Percentiles rank a stretch among this genome's conserved stretches.
phyloP scores from a whole-genome alignment of 2,329 filamentous ascomycete genomes.

The Pochonia chlamydosporia region DNA sequence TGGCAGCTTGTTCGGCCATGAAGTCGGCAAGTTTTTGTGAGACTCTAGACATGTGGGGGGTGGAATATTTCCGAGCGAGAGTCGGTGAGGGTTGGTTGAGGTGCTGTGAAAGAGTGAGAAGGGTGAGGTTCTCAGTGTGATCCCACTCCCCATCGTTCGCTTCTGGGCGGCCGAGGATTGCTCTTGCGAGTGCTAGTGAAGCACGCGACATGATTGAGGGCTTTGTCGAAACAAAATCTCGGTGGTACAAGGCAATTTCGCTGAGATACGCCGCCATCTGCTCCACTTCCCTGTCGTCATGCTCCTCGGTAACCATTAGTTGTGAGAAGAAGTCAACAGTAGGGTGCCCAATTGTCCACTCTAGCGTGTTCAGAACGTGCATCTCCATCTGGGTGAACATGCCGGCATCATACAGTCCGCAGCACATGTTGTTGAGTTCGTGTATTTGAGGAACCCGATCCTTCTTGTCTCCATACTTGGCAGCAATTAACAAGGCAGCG shows the following conservation, averaged over 20 bases:
- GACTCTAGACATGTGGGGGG: slow-evolving; percentile 45
- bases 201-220: slow-evolving; percentile 88
- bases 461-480: slow-evolving; percentile 98
- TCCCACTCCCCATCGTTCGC: slow-evolving; percentile 72
- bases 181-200: slow-evolving; percentile 78
- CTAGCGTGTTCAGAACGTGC: slow-evolving; percentile 95
- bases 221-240: slow-evolving; percentile 89
- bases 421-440: slow-evolving; percentile 99
- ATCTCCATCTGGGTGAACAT: slow-evolving; percentile 99
- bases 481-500: slow-evolving; percentile 89
- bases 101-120: slow-evolving; percentile 54
- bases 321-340: slow-evolving; percentile 93
- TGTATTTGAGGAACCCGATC: slow-evolving; percentile 96
- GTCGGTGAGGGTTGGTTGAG: slow-evolving; percentile 53
- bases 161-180: slow-evolving; percentile 77
- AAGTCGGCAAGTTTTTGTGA: slow-evolving; percentile 53
- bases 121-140: slow-evolving; percentile 61
- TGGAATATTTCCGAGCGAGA: slow-evolving; percentile 54
- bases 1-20: slow-evolving; percentile 53
- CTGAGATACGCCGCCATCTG: slow-evolving; percentile 92
- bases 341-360: slow-evolving; percentile 93
- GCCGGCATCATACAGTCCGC: slow-evolving; percentile 93
- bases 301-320: slow-evolving; percentile 75
- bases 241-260: slow-evolving; percentile 93
- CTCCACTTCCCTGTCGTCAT: slow-evolving; percentile 78